Percentiles rank a stretch among this genome's conserved stretches.
phyloP scores from a whole-genome alignment of 768 basidiomycete species.

The Suillus variegatus region DNA sequence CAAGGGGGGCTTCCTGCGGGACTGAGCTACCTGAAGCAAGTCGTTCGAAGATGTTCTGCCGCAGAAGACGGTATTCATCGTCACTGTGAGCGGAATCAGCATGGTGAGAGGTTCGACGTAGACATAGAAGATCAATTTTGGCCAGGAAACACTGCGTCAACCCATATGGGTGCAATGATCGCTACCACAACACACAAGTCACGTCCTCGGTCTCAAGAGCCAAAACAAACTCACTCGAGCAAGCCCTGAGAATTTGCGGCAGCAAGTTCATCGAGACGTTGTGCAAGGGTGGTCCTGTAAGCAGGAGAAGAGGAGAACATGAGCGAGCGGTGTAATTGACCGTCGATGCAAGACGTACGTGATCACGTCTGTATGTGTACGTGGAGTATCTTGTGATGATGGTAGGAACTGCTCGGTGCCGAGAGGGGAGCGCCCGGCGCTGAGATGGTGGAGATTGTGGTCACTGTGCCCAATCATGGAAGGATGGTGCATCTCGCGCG shows the following conservation, averaged over 20 bases:
- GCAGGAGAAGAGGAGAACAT: constrained; percentile 16
- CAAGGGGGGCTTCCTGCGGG: constrained; percentile 63
- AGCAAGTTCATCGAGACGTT: constrained; percentile 80
- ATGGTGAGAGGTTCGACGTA: not conserved
- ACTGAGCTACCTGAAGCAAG: constrained; percentile 59
- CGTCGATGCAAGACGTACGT: constrained; percentile 45
- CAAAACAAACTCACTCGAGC: constrained; percentile 54
- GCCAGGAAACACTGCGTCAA: not conserved
- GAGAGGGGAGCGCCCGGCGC: constrained; percentile 35
- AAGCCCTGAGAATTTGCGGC: constrained; percentile 79
- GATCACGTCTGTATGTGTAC: constrained; percentile 47
- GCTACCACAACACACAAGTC: not conserved
- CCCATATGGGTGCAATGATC: not conserved
- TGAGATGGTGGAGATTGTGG: constrained; percentile 26
- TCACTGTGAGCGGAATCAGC: constrained; percentile 48
- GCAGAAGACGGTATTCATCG: constrained; percentile 82
- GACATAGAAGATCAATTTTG: not conserved
- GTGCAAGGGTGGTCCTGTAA: constrained; percentile 70
- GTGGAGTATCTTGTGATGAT: constrained; percentile 21
- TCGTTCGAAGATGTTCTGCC: constrained; percentile 84
- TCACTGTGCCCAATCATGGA: constrained; percentile 9
- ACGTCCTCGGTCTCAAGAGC: not conserved
- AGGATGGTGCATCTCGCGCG: constrained; percentile 44
- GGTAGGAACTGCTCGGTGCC: constrained; percentile 19
- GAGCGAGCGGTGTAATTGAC: constrained; percentile 11